phyloP scores from a whole-genome alignment of 345 rosid genomes.

The Melastoma malabathricum region DNA sequence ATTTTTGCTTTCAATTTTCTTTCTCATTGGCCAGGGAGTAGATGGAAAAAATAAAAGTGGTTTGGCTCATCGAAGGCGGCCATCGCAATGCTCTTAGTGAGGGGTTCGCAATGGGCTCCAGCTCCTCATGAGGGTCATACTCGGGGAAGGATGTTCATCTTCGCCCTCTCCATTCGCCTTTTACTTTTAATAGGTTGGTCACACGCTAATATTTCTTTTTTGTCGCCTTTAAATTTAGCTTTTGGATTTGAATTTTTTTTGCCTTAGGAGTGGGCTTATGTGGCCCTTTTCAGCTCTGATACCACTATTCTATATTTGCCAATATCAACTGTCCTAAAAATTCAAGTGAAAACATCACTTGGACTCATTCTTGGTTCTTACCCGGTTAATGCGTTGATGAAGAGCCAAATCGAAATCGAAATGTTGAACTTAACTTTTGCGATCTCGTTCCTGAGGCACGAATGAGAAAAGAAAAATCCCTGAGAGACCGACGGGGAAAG shows the following conservation, averaged over 20 bases:
- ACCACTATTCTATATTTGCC: no score
- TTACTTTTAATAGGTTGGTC: conserved; percentile 25
- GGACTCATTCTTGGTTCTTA: conserved; percentile 5
- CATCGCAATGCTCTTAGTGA: conserved; percentile 28
- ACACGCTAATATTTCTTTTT: background rate
- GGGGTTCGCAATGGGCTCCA: conserved; percentile 27
- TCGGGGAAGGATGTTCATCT: conserved; percentile 22
- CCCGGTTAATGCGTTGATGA: conserved; percentile 29
- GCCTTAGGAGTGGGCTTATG: no score
- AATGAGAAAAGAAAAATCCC: no score
- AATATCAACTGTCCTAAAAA: no score
- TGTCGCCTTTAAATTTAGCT: conserved; percentile 6
- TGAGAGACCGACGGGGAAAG: no score
- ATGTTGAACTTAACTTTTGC: conserved; percentile 9
- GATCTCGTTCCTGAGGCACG: no score
- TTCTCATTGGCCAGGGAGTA: no score
- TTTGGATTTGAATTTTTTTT: conserved; percentile 16
- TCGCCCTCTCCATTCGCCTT: conserved; percentile 36
- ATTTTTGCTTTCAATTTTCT: no score
- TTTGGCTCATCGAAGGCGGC: conserved; percentile 9
- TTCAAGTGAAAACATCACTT: no score
- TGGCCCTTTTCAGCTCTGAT: no score
- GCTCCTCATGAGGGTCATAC: conserved; percentile 23
- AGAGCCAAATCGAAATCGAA: conserved; percentile 25
- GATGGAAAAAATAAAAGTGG: no score